Conservation (phyloP, 352 stramenopile species). For the Globisporangium alternatum region DNA sequence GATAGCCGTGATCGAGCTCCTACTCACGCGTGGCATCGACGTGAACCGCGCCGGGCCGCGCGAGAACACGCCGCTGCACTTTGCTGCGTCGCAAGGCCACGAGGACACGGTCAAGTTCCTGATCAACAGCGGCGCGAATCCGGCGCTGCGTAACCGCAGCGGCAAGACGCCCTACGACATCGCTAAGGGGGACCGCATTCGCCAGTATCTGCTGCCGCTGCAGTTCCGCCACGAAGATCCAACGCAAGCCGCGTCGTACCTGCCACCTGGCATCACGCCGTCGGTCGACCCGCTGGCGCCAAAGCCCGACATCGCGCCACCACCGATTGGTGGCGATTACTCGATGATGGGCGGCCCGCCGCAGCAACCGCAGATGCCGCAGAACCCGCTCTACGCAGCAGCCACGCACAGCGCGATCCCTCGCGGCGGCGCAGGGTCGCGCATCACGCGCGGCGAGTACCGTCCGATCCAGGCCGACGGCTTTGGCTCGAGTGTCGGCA, state of each 20-base stretch:
- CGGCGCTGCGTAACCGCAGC: conserved; percentile 74
- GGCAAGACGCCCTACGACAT: conserved; percentile 81
- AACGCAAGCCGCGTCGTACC: conserved; percentile 43
- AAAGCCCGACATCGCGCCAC: conserved; percentile 59
- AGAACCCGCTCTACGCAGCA: conserved; percentile 72
- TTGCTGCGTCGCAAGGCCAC: conserved; percentile 74
- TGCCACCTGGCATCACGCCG: conserved; percentile 76
- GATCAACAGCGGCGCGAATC: conserved; percentile 68
- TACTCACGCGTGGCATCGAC: conserved; percentile 66
- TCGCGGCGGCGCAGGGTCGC: conserved; percentile 36
- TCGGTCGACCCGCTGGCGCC: conserved; percentile 65
- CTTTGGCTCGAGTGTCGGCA: conserved; percentile 88
- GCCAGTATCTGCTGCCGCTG: conserved; percentile 82
- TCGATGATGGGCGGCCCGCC: conserved; percentile 18
- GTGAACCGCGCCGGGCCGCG: conserved; percentile 63
- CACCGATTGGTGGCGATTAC: conserved; percentile 60
- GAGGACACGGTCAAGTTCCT: conserved; percentile 75
- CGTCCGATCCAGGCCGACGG: conserved; percentile 86
- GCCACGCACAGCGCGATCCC: conserved; percentile 82
- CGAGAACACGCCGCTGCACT: conserved; percentile 82
- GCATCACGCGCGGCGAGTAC: conserved; percentile 69
- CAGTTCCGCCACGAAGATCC: conserved; percentile 88
- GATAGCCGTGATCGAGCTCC: conserved; percentile 66
- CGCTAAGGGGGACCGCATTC: conserved; percentile 80
- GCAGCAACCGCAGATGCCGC: conserved; percentile 23